Evolutionary conservation across 2,329 filamentous ascomycete genomes (phyloP).

Genomic region (Dothiorella sarmentorum): DNA sequence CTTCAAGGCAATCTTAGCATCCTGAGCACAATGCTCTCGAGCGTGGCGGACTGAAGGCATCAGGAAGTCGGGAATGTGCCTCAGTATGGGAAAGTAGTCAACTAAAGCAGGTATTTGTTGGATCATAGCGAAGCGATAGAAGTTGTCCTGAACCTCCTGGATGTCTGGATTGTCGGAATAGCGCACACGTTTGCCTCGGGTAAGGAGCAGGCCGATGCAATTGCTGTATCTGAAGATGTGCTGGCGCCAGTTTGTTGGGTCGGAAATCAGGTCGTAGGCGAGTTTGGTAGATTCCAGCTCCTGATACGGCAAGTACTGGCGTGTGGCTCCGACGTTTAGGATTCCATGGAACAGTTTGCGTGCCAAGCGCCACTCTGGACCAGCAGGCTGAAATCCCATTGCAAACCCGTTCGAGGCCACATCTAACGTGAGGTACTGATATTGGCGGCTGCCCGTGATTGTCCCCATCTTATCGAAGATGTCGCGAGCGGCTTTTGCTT

Average conservation of each 20-base stretch:
- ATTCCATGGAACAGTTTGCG: slow-evolving; percentile 9
- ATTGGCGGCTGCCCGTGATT: not conserved
- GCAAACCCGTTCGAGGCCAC: not conserved
- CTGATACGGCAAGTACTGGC: slow-evolving; percentile 15
- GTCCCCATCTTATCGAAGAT: not conserved
- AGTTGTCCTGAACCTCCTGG: not conserved
- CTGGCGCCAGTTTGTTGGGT: not conserved
- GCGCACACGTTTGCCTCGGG: not conserved
- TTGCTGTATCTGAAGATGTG: not conserved
- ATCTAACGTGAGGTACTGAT: not conserved
- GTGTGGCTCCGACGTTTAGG: slow-evolving; percentile 3
- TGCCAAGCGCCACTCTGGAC: not conserved
- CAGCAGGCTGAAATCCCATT: not conserved
- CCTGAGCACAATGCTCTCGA: slow-evolving; percentile 19
- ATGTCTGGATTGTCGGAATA: not conserved
- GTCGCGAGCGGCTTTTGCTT: not conserved
- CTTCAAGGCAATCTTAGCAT: slow-evolving; percentile 28
- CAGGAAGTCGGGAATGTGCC: slow-evolving; percentile 32
- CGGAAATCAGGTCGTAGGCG: not conserved
- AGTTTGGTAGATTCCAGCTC: slow-evolving; percentile 6
- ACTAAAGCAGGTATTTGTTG: slow-evolving; percentile 23
- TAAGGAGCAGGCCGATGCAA: not conserved
- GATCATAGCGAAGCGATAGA: not conserved
- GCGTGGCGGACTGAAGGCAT: slow-evolving; percentile 32
- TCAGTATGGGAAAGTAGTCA: slow-evolving; percentile 46